phyloP scores from a whole-genome alignment of 2,329 filamentous ascomycete species.

The Alternaria sp. region DNA sequence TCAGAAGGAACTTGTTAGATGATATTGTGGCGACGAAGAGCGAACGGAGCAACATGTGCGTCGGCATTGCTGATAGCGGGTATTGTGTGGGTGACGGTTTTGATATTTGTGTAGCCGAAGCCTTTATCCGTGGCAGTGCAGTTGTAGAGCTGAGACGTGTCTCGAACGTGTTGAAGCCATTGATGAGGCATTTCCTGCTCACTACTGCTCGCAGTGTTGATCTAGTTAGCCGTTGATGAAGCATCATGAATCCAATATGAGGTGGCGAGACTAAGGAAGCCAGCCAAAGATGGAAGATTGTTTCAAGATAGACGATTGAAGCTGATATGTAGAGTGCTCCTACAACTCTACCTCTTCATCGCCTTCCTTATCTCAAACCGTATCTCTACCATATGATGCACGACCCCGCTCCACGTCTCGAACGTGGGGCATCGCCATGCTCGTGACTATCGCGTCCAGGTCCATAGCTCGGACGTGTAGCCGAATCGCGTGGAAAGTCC shows the following conservation, averaged over 20 bases:
- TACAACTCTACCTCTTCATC: background rate
- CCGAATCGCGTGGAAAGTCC: slow-evolving; percentile 23
- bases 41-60: slow-evolving; percentile 37
- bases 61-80: slow-evolving; percentile 36
- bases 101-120: slow-evolving; percentile 6
- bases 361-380: slow-evolving; percentile 26
- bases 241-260: slow-evolving; percentile 6
- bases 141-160: slow-evolving; percentile 20
- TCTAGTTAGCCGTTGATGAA: slow-evolving; percentile 10
- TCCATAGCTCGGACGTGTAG: slow-evolving; percentile 23
- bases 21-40: slow-evolving; percentile 54
- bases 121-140: slow-evolving; percentile 15
- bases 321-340: background rate
- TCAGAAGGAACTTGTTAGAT: slow-evolving; percentile 52
- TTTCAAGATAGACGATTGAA: background rate
- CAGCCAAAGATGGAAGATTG: background rate
- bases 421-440: slow-evolving; percentile 21
- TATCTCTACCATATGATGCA: slow-evolving; percentile 14
- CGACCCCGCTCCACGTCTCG: slow-evolving; percentile 29
- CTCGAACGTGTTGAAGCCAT: slow-evolving; percentile 8
- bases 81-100: slow-evolving; percentile 13
- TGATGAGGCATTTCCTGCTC: background rate
- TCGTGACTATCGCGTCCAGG: slow-evolving; percentile 29
- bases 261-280: background rate
- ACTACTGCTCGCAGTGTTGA: slow-evolving; percentile 1